phyloP scores from a whole-genome alignment of 495 filamentous ascomycete species.

The Penicillium lividum region DNA sequence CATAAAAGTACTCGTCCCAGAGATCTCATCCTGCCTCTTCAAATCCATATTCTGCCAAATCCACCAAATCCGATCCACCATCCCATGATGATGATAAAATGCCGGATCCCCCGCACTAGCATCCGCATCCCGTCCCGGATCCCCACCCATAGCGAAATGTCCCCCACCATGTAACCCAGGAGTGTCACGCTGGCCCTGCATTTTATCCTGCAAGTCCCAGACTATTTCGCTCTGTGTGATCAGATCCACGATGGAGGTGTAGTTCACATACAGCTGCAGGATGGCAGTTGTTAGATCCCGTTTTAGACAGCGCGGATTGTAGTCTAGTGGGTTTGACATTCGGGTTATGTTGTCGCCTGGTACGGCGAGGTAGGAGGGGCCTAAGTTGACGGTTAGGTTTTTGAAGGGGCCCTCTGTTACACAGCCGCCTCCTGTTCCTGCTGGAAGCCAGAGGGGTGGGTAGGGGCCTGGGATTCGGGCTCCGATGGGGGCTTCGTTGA shows the following conservation, averaged over 20 bases:
- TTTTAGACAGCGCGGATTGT: slow-evolving; percentile 63
- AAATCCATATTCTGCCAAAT: slow-evolving; percentile 67
- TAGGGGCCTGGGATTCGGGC: slow-evolving; percentile 15
- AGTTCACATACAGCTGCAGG: slow-evolving; percentile 48
- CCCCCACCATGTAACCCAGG: slow-evolving; percentile 62
- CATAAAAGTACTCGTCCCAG: slow-evolving; percentile 57
- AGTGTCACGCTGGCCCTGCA: slow-evolving; percentile 48
- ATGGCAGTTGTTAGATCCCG: slow-evolving; percentile 59
- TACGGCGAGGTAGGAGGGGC: slow-evolving; percentile 42
- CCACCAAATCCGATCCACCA: slow-evolving; percentile 70
- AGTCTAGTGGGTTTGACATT: slow-evolving; percentile 28
- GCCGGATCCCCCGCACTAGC: slow-evolving; percentile 63
- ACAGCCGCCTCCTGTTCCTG: slow-evolving; percentile 63
- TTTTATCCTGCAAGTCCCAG: slow-evolving; percentile 49
- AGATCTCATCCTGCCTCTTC: slow-evolving; percentile 43
- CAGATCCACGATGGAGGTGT: slow-evolving; percentile 44
- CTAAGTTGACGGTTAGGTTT: slow-evolving; percentile 46
- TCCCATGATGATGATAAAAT: slow-evolving; percentile 70
- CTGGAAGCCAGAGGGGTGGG: slow-evolving; percentile 32
- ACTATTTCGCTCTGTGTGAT: slow-evolving; percentile 46
- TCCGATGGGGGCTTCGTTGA: slow-evolving; percentile 28
- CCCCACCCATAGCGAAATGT: slow-evolving; percentile 64
- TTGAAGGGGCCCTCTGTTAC: slow-evolving; percentile 59
- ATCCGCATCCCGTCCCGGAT: slow-evolving; percentile 61
- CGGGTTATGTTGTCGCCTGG: slow-evolving; percentile 19